A percentile compares a stretch with the other conserved stretches of the same genome.
These are phyloP conservation scores for Pseudogymnoascus sp. DNA, from an alignment of 2,329 filamentous ascomycete species.

Conservation along the genomic window DNA sequence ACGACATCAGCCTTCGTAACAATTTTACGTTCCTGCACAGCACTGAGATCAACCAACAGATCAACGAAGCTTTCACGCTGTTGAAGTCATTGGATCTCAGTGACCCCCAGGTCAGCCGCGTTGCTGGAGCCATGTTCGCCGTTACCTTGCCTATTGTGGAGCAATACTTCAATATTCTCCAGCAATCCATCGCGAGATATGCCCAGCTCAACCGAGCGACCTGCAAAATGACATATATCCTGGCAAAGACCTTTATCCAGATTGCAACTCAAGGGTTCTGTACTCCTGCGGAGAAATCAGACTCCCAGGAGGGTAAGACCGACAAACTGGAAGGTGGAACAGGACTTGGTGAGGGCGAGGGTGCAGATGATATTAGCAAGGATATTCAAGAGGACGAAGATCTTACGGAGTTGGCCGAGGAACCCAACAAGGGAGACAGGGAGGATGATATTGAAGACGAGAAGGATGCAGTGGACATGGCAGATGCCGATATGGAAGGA, in stretches of 20 bases:
- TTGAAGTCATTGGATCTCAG: conserved; percentile 40
- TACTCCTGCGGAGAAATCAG: conserved; percentile 72
- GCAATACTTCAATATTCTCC: conserved; percentile 61
- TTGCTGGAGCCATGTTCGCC: conserved; percentile 51
- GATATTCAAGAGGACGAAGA: conserved; percentile 93
- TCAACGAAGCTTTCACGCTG: conserved; percentile 38
- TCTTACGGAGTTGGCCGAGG: conserved; percentile 81
- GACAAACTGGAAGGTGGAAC: conserved; percentile 86
- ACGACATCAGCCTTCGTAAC: conserved; percentile 18
- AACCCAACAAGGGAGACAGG: conserved; percentile 55
- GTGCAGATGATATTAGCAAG: conserved; percentile 95
- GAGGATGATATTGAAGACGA: conserved; percentile 64
- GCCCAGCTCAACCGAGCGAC: conserved; percentile 60
- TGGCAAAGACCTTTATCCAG: conserved; percentile 71
- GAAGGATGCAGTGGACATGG: conserved; percentile 85
- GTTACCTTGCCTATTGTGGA: conserved; percentile 63
- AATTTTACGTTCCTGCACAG: conserved; percentile 25
- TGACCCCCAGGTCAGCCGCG: conserved; percentile 34
- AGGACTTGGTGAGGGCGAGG: conserved; percentile 89
- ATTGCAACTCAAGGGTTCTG: conserved; percentile 86
- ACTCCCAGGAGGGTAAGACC: conserved; percentile 59
- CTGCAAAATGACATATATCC: conserved; percentile 65
- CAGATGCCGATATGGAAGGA: conserved; percentile 84
- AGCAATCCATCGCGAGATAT: conserved; percentile 51
- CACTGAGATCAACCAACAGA: conserved; percentile 24